Evolutionary conservation across 306 rosid genomes (phyloP).

Genomic region (Parietaria judaica): DNA sequence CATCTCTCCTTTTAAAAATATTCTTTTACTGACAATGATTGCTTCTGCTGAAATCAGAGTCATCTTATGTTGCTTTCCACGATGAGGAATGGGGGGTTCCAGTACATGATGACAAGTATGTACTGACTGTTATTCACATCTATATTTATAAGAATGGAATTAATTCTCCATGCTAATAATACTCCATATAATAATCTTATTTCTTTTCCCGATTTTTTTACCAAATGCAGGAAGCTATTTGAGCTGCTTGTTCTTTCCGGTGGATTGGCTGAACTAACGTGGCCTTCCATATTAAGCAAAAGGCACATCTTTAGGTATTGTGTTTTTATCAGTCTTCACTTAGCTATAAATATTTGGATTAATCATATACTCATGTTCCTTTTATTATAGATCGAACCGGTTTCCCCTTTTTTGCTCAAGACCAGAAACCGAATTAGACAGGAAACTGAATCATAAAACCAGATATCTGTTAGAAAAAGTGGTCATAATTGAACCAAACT

Average conservation of each 20-base stretch:
- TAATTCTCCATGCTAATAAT: not conserved
- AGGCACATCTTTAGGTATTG: slow-evolving; percentile 66
- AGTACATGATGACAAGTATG: slow-evolving; percentile 75
- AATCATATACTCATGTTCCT: too few relatives aligned
- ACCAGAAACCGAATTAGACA: too few relatives aligned
- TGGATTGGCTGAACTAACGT: slow-evolving; percentile 67
- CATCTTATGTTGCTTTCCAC: slow-evolving; percentile 57
- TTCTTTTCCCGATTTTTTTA: slow-evolving; percentile 25
- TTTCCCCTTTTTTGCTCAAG: too few relatives aligned
- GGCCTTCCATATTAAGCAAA: slow-evolving; percentile 79
- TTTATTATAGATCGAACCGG: too few relatives aligned
- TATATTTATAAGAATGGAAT: slow-evolving; percentile 9
- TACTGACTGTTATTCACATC: slow-evolving; percentile 16
- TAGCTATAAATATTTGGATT: too few relatives aligned
- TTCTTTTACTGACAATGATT: slow-evolving; percentile 28
- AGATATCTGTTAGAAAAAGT: too few relatives aligned
- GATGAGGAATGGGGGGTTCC: slow-evolving; percentile 92
- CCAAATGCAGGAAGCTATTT: slow-evolving; percentile 57
- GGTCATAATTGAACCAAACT: too few relatives aligned
- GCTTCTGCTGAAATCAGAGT: slow-evolving; percentile 40
- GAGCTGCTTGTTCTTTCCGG: slow-evolving; percentile 76
- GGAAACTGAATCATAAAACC: too few relatives aligned
- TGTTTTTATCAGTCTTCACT: not conserved
- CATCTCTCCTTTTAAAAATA: not conserved
- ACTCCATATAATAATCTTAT: not conserved